These are phyloP conservation scores for Rhodotorula sphaerocarpa DNA, from an alignment of 768 basidiomycete species.

Conservation along the genomic window DNA sequence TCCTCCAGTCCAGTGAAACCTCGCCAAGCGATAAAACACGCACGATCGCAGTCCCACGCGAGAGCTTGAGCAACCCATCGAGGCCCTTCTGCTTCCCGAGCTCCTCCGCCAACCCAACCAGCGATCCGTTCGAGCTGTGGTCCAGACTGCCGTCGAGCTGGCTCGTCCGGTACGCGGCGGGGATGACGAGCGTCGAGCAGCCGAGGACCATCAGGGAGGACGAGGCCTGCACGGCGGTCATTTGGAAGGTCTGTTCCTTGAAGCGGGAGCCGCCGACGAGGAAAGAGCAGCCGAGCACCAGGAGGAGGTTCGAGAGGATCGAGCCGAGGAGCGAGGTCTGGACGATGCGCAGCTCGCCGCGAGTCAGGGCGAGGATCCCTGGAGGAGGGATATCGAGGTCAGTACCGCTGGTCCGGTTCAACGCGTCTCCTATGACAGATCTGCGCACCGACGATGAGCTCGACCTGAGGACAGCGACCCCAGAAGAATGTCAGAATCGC, in stretches of 20 bases:
- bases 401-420: slow-evolving; percentile 53
- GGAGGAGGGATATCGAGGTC: slow-evolving; percentile 56
- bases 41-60: slow-evolving; percentile 69
- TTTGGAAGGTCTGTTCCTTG: slow-evolving; percentile 64
- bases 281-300: slow-evolving; percentile 86
- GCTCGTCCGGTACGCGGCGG: slow-evolving; percentile 62
- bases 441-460: slow-evolving; percentile 10
- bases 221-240: slow-evolving; percentile 81
- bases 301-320: slow-evolving; percentile 77
- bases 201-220: slow-evolving; percentile 53
- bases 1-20: too few relatives aligned
- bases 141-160: slow-evolving; percentile 18
- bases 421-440: not conserved
- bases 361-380: slow-evolving; percentile 70
- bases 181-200: slow-evolving; percentile 81
- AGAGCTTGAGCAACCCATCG: slow-evolving; percentile 57
- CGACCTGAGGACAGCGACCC: not conserved
- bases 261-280: slow-evolving; percentile 66
- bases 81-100: slow-evolving; percentile 46
- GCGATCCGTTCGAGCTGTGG: not conserved
- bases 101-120: slow-evolving; percentile 36
- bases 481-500: not conserved
- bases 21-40: too few relatives aligned
- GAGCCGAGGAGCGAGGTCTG: slow-evolving; percentile 90
- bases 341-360: slow-evolving; percentile 76